A percentile compares a stretch with the other conserved stretches of the same genome.
Conservation (phyloP, 352 stramenopile genomes). For the Salisapilia sapeloensis region DNA sequence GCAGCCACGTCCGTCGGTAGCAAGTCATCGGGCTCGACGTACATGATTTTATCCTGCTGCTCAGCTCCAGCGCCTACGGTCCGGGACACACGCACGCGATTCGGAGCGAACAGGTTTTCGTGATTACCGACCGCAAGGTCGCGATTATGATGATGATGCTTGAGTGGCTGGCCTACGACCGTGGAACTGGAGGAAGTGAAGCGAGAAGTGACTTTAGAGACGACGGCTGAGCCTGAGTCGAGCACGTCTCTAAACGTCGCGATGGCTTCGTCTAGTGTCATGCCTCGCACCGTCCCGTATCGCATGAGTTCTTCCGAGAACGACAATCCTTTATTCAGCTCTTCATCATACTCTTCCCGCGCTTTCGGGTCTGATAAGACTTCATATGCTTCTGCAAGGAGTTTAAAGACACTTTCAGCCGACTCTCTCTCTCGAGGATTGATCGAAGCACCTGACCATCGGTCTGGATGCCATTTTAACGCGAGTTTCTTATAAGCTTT, state of each 20-base stretch:
- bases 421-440: conserved; percentile 43
- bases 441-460: conserved; percentile 25
- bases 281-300: conserved; percentile 60
- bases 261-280: conserved; percentile 75
- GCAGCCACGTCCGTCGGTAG: conserved; percentile 23
- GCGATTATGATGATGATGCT: conserved; percentile 18
- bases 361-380: conserved; percentile 46
- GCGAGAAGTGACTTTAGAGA: conserved; percentile 38
- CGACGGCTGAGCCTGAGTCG: conserved; percentile 30
- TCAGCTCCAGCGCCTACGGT: conserved; percentile 38
- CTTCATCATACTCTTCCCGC: conserved; percentile 41
- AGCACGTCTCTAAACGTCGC: conserved; percentile 60
- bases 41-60: conserved; percentile 48
- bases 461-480: conserved; percentile 79
- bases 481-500: conserved; percentile 57
- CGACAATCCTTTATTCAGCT: conserved; percentile 24
- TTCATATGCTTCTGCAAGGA: conserved; percentile 73
- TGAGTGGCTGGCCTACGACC: conserved; percentile 26
- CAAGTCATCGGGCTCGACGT: conserved; percentile 63
- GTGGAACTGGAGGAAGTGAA: conserved; percentile 59
- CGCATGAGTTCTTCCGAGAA: conserved; percentile 62
- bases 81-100: conserved; percentile 49
- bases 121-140: conserved; percentile 60
- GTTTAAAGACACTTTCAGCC: conserved; percentile 67
- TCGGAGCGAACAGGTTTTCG: conserved; percentile 60